These are phyloP conservation scores for Arthrobotrys musiformis DNA, from an alignment of 2,329 filamentous ascomycete genomes.

Conservation along the genomic window DNA sequence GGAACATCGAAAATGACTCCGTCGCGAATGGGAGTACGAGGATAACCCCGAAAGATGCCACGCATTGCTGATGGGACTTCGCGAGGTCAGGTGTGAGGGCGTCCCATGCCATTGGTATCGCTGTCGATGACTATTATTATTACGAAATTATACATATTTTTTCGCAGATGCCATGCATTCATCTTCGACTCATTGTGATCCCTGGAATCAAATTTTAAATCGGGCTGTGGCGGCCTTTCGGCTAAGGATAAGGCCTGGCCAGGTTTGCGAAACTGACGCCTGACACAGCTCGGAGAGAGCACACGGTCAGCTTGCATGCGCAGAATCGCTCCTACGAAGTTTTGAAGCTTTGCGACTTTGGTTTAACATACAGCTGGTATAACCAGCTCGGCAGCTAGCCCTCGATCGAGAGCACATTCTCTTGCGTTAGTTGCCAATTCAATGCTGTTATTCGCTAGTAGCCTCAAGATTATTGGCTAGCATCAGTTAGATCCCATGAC, in stretches of 20 bases:
- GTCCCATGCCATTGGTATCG: not conserved
- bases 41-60: not conserved
- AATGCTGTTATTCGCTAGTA: too few relatives aligned
- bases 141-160: not conserved
- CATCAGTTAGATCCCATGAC: too few relatives aligned
- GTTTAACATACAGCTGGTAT: too few relatives aligned
- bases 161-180: too few relatives aligned
- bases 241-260: conserved; percentile 5
- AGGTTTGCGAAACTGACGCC: not conserved
- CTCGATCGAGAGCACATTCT: too few relatives aligned
- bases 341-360: too few relatives aligned
- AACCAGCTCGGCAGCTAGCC: too few relatives aligned
- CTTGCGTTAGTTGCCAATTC: too few relatives aligned
- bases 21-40: not conserved
- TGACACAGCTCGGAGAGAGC: too few relatives aligned
- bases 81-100: conserved; percentile 43
- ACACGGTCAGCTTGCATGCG: too few relatives aligned
- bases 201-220: not conserved
- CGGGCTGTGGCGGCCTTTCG: not conserved
- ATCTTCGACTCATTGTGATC: not conserved
- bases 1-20: conserved; percentile 8
- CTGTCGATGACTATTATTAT: not conserved
- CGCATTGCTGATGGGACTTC: not conserved
- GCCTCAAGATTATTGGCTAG: too few relatives aligned
- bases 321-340: too few relatives aligned